A percentile compares a stretch with the other conserved stretches of the same genome.
Evolutionary conservation across 345 rosid species (phyloP).

Genomic region (Populus euphratica): DNA sequence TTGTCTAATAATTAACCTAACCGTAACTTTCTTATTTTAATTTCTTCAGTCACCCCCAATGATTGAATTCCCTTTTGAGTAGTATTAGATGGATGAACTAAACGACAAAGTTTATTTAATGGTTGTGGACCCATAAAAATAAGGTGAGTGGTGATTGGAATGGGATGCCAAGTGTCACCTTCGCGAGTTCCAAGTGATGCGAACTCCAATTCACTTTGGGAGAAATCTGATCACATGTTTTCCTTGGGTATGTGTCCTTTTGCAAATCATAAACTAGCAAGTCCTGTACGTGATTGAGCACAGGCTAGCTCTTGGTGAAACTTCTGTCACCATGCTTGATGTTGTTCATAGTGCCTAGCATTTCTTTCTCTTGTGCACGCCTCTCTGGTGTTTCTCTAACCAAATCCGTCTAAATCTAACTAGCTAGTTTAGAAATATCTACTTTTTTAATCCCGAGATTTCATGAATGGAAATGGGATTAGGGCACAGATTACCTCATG

Average conservation of each 20-base stretch:
- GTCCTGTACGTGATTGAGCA: not conserved
- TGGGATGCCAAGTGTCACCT: too few species aligned
- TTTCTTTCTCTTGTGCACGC: not conserved
- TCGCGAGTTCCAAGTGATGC: too few species aligned
- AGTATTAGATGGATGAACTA: too few species aligned
- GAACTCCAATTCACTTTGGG: too few species aligned
- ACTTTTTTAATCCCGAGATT: not conserved
- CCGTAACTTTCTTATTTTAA: not conserved
- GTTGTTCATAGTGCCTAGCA: not conserved
- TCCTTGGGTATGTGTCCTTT: not conserved
- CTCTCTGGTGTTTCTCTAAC: not conserved
- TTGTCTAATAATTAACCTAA: not conserved
- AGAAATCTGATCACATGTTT: not conserved
- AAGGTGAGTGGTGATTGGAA: too few species aligned
- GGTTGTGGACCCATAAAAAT: too few species aligned
- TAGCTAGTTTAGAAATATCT: not conserved
- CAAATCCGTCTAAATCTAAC: not conserved
- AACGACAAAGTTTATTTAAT: too few species aligned
- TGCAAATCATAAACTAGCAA: not conserved
- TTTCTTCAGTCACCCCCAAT: not conserved
- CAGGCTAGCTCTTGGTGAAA: too few species aligned
- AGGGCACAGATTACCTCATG: not conserved
- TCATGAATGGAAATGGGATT: not conserved
- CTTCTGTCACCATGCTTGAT: not conserved
- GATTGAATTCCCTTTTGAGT: not conserved